phyloP scores from a whole-genome alignment of 2,329 filamentous ascomycete species.

The Colletotrichum melonis region DNA sequence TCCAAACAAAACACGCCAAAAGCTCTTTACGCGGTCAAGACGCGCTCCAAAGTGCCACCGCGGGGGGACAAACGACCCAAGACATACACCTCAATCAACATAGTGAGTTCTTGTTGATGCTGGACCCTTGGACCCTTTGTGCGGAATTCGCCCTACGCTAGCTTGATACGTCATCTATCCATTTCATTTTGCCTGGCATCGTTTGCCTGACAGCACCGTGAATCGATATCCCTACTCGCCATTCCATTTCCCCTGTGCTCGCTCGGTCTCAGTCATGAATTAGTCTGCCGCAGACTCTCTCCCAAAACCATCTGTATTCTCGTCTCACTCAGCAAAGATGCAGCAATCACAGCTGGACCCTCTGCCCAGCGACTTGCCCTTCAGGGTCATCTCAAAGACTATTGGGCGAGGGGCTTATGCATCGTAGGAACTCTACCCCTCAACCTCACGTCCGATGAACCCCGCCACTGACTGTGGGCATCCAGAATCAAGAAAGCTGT shows the following conservation, averaged over 20 bases:
- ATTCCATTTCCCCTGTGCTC: conserved; percentile 23
- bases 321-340: conserved; percentile 48
- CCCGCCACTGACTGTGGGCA: conserved; percentile 22
- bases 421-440: conserved; percentile 69
- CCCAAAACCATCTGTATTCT: conserved; percentile 13
- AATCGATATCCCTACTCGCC: conserved; percentile 22
- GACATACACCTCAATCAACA: conserved; percentile 7
- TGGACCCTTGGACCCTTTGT: conserved; percentile 24
- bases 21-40: conserved; percentile 37
- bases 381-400: conserved; percentile 94
- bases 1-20: conserved; percentile 25
- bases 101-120: conserved; percentile 20
- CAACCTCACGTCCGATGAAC: conserved; percentile 1
- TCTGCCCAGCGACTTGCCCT: conserved; percentile 86
- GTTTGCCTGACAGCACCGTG: conserved; percentile 22
- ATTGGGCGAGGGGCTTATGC: conserved; percentile 98
- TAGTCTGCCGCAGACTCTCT: conserved; percentile 14
- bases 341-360: conserved; percentile 89
- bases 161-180: conserved; percentile 18
- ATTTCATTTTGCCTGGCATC: not conserved
- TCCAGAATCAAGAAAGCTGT: conserved; percentile 91
- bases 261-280: conserved; percentile 20
- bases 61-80: not conserved
- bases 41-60: conserved; percentile 21
- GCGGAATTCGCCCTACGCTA: not conserved